phyloP scores from a whole-genome alignment of 176 grass and related monocot species.

The Poa annua region DNA sequence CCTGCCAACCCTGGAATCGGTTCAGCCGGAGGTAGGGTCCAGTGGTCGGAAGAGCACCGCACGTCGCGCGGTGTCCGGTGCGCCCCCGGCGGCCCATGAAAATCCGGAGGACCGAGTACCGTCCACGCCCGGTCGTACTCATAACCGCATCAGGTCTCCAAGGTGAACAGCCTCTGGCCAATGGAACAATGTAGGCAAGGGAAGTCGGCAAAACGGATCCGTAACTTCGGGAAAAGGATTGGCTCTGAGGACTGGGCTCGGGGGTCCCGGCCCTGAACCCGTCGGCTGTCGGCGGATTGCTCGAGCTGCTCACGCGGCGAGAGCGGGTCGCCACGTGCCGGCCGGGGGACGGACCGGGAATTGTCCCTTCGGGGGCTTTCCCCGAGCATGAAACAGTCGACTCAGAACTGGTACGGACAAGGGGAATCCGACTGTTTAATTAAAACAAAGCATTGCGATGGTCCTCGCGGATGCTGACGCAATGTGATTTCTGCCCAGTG shows the following conservation, averaged over 20 bases:
- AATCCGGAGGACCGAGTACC: conserved; percentile 72
- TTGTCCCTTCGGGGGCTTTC: no score
- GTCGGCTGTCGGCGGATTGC: conserved; percentile 36
- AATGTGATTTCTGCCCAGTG: conserved; percentile 77
- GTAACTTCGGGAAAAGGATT: conserved; percentile 83
- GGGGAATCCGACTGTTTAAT: conserved; percentile 86
- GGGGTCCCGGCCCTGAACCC: conserved; percentile 48
- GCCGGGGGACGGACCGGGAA: conserved; percentile 26
- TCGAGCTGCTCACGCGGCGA: conserved; percentile 42
- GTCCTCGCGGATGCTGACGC: conserved; percentile 67
- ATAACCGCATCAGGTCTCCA: conserved; percentile 66
- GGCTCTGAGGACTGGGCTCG: conserved; percentile 73
- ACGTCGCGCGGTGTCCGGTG: conserved; percentile 65
- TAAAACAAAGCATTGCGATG: conserved; percentile 89
- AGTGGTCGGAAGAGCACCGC: conserved; percentile 73
- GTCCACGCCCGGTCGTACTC: conserved; percentile 61
- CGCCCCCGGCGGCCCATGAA: conserved; percentile 62
- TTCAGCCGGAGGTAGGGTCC: conserved; percentile 72
- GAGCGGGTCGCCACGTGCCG: conserved; percentile 39
- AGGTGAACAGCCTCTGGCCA: conserved; percentile 72
- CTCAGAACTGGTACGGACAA: conserved; percentile 72
- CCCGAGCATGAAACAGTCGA: conserved; percentile 40
- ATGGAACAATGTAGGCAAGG: conserved; percentile 94
- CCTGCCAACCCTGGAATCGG: conserved; percentile 65
- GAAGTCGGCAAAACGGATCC: conserved; percentile 84